Evolutionary conservation across 306 rosid genomes (phyloP).

Genomic region (Datisca glomerata): DNA sequence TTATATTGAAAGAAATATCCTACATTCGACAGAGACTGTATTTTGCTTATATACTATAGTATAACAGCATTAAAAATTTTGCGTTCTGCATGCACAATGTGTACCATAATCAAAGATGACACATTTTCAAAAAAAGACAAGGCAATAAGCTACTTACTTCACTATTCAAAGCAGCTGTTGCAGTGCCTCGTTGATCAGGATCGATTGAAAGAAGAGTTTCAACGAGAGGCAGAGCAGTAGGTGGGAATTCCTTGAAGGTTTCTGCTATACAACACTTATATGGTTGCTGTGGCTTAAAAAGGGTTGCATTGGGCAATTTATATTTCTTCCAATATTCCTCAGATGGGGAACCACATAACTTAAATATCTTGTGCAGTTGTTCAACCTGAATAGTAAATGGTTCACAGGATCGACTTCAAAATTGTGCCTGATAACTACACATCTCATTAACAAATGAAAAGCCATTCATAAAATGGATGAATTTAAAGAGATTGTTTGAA

Average conservation of each 20-base stretch:
- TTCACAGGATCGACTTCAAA: not conserved
- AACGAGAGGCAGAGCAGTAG: constrained; percentile 57
- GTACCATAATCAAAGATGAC: too few relatives aligned
- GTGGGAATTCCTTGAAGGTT: constrained; percentile 62
- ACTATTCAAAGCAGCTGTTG: constrained; percentile 55
- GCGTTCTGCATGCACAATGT: not conserved
- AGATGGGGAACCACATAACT: constrained; percentile 89
- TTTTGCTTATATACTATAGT: too few relatives aligned
- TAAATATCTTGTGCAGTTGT: constrained; percentile 94
- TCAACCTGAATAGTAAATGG: constrained; percentile 53
- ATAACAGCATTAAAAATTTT: not conserved
- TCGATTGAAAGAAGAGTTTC: constrained; percentile 77
- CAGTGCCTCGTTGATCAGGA: constrained; percentile 57
- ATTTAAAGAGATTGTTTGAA: too few relatives aligned
- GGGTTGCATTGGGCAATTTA: constrained; percentile 80
- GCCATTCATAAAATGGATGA: too few relatives aligned
- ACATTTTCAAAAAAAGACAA: too few relatives aligned
- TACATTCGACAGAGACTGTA: too few relatives aligned
- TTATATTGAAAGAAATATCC: too few relatives aligned
- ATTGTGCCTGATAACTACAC: too few relatives aligned
- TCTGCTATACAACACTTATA: constrained; percentile 51
- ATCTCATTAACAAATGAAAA: too few relatives aligned
- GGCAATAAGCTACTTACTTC: constrained; percentile 47
- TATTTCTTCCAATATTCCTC: constrained; percentile 88
- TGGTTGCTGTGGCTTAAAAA: constrained; percentile 83